Base-by-base conservation (phyloP, 176 grass and related monocot genomes). In the Oryza glumipatula region DNA sequence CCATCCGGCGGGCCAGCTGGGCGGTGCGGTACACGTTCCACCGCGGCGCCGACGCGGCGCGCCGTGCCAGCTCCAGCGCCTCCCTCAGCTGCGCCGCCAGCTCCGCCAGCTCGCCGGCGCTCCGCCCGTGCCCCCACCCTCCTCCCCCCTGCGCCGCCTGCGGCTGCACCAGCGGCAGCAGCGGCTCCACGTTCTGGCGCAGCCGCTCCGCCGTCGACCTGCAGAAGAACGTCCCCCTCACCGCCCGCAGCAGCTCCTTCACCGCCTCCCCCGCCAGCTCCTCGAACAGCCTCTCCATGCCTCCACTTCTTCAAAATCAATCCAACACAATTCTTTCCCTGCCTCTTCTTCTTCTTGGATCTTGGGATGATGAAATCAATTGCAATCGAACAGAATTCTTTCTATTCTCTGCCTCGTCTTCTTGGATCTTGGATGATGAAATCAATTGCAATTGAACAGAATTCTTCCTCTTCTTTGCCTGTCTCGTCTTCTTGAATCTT, bases 1-100 rank as follows among this genome's bases (percentile, higher is more conserved):
- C 91, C 97, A 99, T 99, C 61, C 89, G 60, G 3, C 74, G 88
- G 3, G 97, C 88, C 1, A 99, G 94, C 87, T 99, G 93, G 81
- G 91, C 88, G 51, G 96, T 78, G 49, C 96, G 89, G 87, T 99
- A 99, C 11, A 99, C 91, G 88, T 99, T 99, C 96, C 96, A 99
- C 8, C 96, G 89, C 17, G 96, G 88, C 21, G 89, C 86, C 0
- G 80, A 45, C 1, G 93, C 78, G 72, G 96, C 96, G 51, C 84
- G 72, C 61, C 96, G 93, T 0, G 96, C 93, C 6, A 99, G 91
- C 7, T 99, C 94, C n/a, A 96, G 89, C 65, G 94, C 94, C 45
- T 85, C 83, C 48, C 74, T 22, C 60, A 99, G 67, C 46, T 86
- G 94, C 39, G 71, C 80, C 33, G 97, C 91, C 4, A 99, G 94